These are phyloP conservation scores for Lentinula guzmanii DNA, from an alignment of 768 basidiomycete genomes.

Conservation along the genomic window DNA sequence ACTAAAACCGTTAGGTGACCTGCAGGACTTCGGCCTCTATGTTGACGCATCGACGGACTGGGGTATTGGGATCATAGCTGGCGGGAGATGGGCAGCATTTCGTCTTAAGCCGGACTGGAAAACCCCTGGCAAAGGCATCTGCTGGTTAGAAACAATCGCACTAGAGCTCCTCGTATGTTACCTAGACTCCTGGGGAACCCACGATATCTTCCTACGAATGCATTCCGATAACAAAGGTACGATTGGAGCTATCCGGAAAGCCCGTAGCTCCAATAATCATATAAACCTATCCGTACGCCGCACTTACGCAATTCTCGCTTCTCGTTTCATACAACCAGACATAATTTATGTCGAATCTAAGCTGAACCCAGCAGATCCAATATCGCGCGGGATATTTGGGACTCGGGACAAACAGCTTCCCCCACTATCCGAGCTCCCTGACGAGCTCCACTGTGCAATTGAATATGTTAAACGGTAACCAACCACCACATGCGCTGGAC, in stretches of 20 bases:
- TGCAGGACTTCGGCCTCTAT: conserved; percentile 16
- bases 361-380: no score
- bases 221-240: conserved; percentile 29
- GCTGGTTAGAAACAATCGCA: conserved; percentile 18
- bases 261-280: conserved; percentile 11
- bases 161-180: conserved; percentile 12
- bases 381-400: no score
- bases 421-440: no score
- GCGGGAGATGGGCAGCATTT: conserved; percentile 23
- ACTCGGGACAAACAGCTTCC: no score
- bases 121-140: conserved; percentile 12
- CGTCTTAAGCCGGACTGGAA: conserved; percentile 11
- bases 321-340: conserved; percentile 6
- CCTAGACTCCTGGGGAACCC: conserved; percentile 7
- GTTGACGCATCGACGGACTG: conserved; percentile 33
- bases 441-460: no score
- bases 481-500: no score
- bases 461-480: no score
- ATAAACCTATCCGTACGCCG: conserved; percentile 13
- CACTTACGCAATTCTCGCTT: neutral
- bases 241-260: conserved; percentile 20
- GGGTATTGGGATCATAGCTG: conserved; percentile 31
- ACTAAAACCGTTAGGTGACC: conserved; percentile 6
- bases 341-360: no score
- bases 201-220: conserved; percentile 18